Conservation (phyloP, 2,329 filamentous ascomycete genomes). For the Aspergillus chevalieri region DNA sequence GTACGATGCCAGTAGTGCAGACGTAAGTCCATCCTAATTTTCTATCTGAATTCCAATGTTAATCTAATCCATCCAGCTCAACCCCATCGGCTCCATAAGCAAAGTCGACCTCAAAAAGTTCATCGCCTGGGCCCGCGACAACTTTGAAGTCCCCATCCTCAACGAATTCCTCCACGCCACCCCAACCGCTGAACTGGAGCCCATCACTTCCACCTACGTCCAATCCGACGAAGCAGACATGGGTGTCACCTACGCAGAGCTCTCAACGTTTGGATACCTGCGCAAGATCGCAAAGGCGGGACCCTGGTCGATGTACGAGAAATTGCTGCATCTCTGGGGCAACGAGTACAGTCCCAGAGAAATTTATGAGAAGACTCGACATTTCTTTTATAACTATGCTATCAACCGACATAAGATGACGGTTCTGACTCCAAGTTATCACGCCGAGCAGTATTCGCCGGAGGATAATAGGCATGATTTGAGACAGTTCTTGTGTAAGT, state of each 20-base stretch:
- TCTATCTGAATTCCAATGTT: conserved; percentile 41
- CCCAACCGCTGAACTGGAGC: conserved; percentile 60
- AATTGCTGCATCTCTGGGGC: conserved; percentile 48
- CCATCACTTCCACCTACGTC: conserved; percentile 57
- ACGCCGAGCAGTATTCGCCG: conserved; percentile 46
- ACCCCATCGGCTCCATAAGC: conserved; percentile 44
- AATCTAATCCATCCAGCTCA: conserved; percentile 19
- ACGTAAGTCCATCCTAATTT: conserved; percentile 38
- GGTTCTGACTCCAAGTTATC: conserved; percentile 53
- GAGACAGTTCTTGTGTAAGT: conserved; percentile 48
- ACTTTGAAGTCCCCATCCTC: conserved; percentile 60
- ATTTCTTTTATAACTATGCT: conserved; percentile 46
- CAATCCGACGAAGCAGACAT: conserved; percentile 54
- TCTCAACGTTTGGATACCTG: conserved; percentile 48
- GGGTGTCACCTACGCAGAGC: conserved; percentile 51
- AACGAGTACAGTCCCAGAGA: conserved; percentile 35
- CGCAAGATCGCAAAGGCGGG: conserved; percentile 52
- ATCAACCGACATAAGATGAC: conserved; percentile 63
- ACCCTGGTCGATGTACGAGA: conserved; percentile 50
- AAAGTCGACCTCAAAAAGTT: conserved; percentile 68
- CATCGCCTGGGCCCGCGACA: conserved; percentile 56
- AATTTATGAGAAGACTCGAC: conserved; percentile 43
- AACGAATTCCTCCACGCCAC: conserved; percentile 59
- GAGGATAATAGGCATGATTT: conserved; percentile 57
- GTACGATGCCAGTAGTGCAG: conserved; percentile 55